These are phyloP conservation scores for Lipomyces chichibuensis DNA, from an alignment of 805 yeast species.

Conservation along the genomic window DNA sequence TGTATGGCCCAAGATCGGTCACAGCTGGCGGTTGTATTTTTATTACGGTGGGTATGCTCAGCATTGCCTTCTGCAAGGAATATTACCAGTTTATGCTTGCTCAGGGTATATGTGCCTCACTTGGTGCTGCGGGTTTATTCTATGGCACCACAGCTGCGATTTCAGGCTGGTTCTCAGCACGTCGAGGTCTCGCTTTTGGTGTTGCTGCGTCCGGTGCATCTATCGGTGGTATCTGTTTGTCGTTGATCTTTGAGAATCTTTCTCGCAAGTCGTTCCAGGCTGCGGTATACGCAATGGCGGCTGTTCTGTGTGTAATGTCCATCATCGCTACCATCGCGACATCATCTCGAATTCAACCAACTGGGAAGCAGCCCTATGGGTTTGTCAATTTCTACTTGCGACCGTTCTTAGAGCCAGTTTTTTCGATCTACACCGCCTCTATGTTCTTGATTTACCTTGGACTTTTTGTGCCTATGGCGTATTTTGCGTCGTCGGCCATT, in stretches of 20 bases:
- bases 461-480: slow-evolving; percentile 43
- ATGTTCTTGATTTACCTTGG: slow-evolving; percentile 40
- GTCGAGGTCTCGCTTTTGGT: slow-evolving; percentile 53
- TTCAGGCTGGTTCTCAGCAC: slow-evolving; percentile 51
- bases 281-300: slow-evolving; percentile 56
- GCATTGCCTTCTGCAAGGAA: slow-evolving; percentile 45
- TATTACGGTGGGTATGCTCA: slow-evolving; percentile 39
- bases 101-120: slow-evolving; percentile 55
- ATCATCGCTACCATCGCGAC: slow-evolving; percentile 36
- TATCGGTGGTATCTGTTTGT: slow-evolving; percentile 55
- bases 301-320: slow-evolving; percentile 46
- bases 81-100: slow-evolving; percentile 59
- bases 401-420: slow-evolving; percentile 40
- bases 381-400: slow-evolving; percentile 30
- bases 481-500: slow-evolving; percentile 41
- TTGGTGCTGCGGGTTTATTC: slow-evolving; percentile 51
- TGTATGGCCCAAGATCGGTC: slow-evolving; percentile 36
- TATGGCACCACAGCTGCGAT: slow-evolving; percentile 51
- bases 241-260: slow-evolving; percentile 45
- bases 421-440: slow-evolving; percentile 37
- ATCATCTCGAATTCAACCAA: slow-evolving; percentile 37
- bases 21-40: slow-evolving; percentile 38
- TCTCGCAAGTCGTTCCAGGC: slow-evolving; percentile 51
- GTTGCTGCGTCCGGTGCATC: slow-evolving; percentile 57
- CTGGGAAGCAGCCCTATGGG: slow-evolving; percentile 23